Percentiles rank a stretch among this genome's conserved stretches.
These are phyloP conservation scores for Arthromyces matolae DNA, from an alignment of 768 basidiomycete genomes.

Conservation along the genomic window DNA sequence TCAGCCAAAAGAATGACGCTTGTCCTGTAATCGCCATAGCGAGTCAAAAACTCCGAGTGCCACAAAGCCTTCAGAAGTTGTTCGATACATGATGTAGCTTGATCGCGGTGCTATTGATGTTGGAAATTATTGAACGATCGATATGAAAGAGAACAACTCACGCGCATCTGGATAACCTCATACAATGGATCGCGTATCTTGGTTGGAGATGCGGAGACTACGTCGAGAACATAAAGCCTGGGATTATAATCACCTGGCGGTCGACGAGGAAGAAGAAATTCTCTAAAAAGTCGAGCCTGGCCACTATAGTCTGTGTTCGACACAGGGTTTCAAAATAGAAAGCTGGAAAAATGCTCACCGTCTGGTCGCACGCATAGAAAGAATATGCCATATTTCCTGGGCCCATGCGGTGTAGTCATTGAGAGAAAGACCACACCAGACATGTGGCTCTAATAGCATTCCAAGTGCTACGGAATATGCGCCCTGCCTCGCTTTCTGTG, in stretches of 20 bases:
- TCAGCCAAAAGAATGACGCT: slow-evolving; percentile 75
- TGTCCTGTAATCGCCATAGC: slow-evolving; percentile 63
- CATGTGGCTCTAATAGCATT: slow-evolving; percentile 60
- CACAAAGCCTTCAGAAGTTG: slow-evolving; percentile 69
- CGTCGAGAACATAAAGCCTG: slow-evolving; percentile 55
- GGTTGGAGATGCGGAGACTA: slow-evolving; percentile 33
- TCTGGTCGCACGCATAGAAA: slow-evolving; percentile 64
- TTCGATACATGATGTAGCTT: slow-evolving; percentile 59
- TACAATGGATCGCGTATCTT: slow-evolving; percentile 42
- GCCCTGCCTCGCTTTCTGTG: slow-evolving; percentile 67
- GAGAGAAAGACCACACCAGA: slow-evolving; percentile 66
- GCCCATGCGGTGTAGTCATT: slow-evolving; percentile 73
- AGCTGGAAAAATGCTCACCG: slow-evolving; percentile 54
- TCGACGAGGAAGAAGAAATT: slow-evolving; percentile 57
- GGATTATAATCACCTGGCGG: slow-evolving; percentile 53
- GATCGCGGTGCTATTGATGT: slow-evolving; percentile 51
- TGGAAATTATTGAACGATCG: background rate
- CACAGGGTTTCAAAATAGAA: too few species aligned
- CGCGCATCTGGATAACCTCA: slow-evolving; percentile 44
- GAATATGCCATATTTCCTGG: slow-evolving; percentile 71
- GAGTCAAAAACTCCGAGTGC: slow-evolving; percentile 76
- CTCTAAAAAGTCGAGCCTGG: slow-evolving; percentile 61
- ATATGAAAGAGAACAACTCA: slow-evolving; percentile 22
- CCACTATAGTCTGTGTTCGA: too few species aligned
- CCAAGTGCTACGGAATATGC: slow-evolving; percentile 57